Evolutionary conservation across 2,329 filamentous ascomycete species (phyloP), one percentile per base, ranked within the genome.

Genomic region (Cladosporium sp.): DNA sequence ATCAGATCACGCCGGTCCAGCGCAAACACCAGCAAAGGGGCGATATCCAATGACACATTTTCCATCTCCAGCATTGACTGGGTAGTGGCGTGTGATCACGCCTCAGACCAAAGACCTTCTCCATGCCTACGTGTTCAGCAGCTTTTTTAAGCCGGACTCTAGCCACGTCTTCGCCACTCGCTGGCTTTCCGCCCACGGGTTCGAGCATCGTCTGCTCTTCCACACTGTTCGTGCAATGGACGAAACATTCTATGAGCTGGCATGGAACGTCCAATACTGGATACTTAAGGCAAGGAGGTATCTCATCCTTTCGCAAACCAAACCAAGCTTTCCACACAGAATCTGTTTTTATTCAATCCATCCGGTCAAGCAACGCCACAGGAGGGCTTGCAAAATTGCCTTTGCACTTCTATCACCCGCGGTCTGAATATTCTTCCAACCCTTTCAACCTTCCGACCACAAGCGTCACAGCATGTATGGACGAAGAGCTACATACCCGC

Each of bases 151-250:
- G 36, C 30, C 34, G 39, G 36, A 17, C 20, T 42, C 51, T 20
- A 54, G 51, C 51, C 51, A 54, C 51, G 51, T 54, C 51, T 54
- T 54, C 15, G 40, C 11, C 30, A 20, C 52, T 36, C 52, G 52
- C 52, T 38, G 40, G 30, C 52, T 37, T 55, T 55, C 52, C n/a
- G 15, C 7, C 15, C n/a, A 40, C 19, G 25, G 17, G 12, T 30
- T 19, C 25, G 40, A 45, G 15, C 52, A n/a, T 45, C 52, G 52
- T 38, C 52, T 43, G 17, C 17, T 55, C 11, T 55, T 47, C 52
- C 30, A 55, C 28, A 6, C 14, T 25, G 19, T 55, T 55, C 52
- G 39, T 17, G 12, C 14, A 2, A 17, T 34, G 28, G 39, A 15
- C 45, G 28, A 25, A 4, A 12, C 28, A 11, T 47, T 45, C 52